These are phyloP conservation scores for Colletotrichum higginsianum DNA, from an alignment of 2,329 filamentous ascomycete species.

Conservation along the genomic window DNA sequence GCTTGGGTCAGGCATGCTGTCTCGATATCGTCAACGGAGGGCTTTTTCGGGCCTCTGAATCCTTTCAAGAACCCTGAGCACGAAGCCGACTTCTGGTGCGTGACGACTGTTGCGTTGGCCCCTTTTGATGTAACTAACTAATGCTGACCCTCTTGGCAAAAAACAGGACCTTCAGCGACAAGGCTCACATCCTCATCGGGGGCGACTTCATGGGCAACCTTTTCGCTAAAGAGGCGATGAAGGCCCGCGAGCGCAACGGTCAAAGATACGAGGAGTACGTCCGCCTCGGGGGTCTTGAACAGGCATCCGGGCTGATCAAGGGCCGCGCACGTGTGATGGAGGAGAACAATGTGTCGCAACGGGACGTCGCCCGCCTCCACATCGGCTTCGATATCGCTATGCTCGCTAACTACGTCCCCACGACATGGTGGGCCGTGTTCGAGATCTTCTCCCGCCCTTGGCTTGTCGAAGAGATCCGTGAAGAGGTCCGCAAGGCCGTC, in stretches of 20 bases:
- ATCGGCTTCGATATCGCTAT: conserved; percentile 49
- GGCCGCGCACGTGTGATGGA: conserved; percentile 8
- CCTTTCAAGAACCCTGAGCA: conserved; percentile 31
- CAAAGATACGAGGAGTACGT: conserved; percentile 23
- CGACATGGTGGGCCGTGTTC: conserved; percentile 61
- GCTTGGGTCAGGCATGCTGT: conserved; percentile 22
- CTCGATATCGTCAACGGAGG: conserved; percentile 18
- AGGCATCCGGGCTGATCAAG: conserved; percentile 12
- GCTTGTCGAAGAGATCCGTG: conserved; percentile 55
- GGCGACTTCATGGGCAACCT: conserved; percentile 2
- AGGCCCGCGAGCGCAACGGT: conserved; percentile 20
- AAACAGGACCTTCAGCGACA: conserved; percentile 14
- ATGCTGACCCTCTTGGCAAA: not conserved
- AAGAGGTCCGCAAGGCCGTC: conserved; percentile 52
- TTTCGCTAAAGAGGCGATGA: conserved; percentile 5
- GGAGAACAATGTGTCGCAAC: not conserved
- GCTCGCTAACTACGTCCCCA: conserved; percentile 59
- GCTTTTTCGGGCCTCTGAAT: conserved; percentile 32
- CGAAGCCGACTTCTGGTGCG: conserved; percentile 29
- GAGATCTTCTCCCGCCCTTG: conserved; percentile 58
- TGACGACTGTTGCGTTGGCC: too few relatives aligned
- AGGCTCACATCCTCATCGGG: conserved; percentile 7
- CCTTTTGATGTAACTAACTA: not conserved
- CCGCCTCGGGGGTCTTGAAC: not conserved
- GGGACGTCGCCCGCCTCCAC: conserved; percentile 13